phyloP scores from a whole-genome alignment of 805 yeast genomes.

The Komagataella phaffii region DNA sequence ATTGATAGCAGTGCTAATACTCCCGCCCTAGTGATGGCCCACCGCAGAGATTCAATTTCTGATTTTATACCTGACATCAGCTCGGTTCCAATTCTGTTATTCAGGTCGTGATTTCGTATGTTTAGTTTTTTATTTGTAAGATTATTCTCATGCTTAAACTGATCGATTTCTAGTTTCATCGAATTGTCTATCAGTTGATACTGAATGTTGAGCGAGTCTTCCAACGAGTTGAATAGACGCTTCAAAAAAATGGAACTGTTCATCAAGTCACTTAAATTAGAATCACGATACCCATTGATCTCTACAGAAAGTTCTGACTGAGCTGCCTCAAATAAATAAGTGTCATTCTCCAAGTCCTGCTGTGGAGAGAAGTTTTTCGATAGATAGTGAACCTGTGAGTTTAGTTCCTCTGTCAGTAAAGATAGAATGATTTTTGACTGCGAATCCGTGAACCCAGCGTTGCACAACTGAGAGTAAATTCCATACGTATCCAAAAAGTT shows the following conservation, averaged over 20 bases:
- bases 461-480: slow-evolving; percentile 36
- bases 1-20: slow-evolving; percentile 58
- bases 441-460: slow-evolving; percentile 42
- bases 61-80: slow-evolving; percentile 72
- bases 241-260: slow-evolving; percentile 56
- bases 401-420: slow-evolving; percentile 20
- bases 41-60: slow-evolving; percentile 77
- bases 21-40: slow-evolving; percentile 91
- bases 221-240: slow-evolving; percentile 55
- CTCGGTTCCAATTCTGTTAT: slow-evolving; percentile 73
- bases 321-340: slow-evolving; percentile 83
- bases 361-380: slow-evolving; percentile 33
- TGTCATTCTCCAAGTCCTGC: slow-evolving; percentile 76
- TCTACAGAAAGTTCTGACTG: slow-evolving; percentile 78
- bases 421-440: slow-evolving; percentile 51
- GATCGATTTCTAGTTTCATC: slow-evolving; percentile 65
- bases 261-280: slow-evolving; percentile 52
- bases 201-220: slow-evolving; percentile 65
- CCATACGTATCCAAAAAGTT: slow-evolving; percentile 48
- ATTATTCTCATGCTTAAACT: slow-evolving; percentile 77
- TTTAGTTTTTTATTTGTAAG: slow-evolving; percentile 56
- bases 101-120: slow-evolving; percentile 65
- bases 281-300: slow-evolving; percentile 57
- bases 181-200: slow-evolving; percentile 58
- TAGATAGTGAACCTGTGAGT: slow-evolving; percentile 29